Evolutionary conservation across 2,329 filamentous ascomycete species (phyloP).

Genomic region (Alternaria postmessia): DNA sequence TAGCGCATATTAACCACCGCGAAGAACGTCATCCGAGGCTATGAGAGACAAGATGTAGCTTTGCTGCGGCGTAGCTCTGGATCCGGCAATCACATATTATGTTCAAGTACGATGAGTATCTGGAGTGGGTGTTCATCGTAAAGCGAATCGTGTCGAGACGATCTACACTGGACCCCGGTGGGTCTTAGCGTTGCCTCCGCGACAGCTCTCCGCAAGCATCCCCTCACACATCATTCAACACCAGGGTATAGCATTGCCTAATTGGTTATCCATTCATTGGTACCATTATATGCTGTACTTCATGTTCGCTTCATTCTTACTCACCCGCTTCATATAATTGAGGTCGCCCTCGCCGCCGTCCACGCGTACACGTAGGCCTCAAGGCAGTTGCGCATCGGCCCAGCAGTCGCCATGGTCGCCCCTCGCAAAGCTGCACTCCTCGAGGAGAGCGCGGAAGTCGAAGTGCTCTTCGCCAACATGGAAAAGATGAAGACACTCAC

Average conservation of each 20-base stretch:
- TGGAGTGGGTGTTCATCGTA: background rate
- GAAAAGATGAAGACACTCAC: conserved; percentile 93
- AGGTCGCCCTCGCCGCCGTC: conserved; percentile 9
- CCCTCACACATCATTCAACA: conserved; percentile 23
- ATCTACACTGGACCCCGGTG: conserved; percentile 28
- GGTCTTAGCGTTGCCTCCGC: conserved; percentile 34
- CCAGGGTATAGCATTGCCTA: background rate
- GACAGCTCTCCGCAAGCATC: conserved; percentile 38
- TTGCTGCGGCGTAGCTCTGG: background rate
- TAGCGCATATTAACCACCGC: background rate
- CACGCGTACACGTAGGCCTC: conserved; percentile 5
- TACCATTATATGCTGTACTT: conserved; percentile 3
- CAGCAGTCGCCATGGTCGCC: conserved; percentile 58
- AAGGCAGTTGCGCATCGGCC: conserved; percentile 28
- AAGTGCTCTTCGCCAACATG: conserved; percentile 73
- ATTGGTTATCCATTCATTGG: conserved; percentile 4
- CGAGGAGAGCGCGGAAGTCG: conserved; percentile 73
- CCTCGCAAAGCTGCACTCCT: conserved; percentile 65
- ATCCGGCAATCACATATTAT: background rate
- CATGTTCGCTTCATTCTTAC: conserved; percentile 15
- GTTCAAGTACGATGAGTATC: background rate
- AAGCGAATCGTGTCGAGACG: conserved; percentile 5
- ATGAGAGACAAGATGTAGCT: background rate
- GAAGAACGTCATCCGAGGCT: background rate
- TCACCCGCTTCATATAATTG: conserved; percentile 6